Conservation (phyloP, 129 eudicot species). For the Kitagawia praeruptora region DNA sequence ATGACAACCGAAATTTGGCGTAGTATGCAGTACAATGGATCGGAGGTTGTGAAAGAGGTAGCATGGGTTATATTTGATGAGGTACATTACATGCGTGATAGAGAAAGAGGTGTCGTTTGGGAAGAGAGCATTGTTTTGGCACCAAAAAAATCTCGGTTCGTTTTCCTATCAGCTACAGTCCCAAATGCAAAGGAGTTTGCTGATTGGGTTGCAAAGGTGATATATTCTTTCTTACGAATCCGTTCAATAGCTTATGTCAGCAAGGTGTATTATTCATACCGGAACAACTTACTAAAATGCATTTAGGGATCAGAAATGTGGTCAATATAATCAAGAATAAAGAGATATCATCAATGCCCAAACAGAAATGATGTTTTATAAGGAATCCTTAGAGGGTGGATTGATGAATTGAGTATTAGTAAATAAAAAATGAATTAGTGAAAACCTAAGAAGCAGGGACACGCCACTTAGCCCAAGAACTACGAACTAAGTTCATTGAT, state of each 20-base stretch:
- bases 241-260: neutral
- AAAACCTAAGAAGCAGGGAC: neutral
- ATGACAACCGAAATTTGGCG: conserved; percentile 99
- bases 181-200: conserved; percentile 99
- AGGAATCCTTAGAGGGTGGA: neutral
- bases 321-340: neutral
- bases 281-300: neutral
- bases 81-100: conserved; percentile 98
- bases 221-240: neutral
- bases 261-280: neutral
- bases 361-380: neutral
- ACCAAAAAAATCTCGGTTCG: conserved; percentile 87
- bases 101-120: conserved; percentile 99
- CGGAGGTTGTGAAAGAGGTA: conserved; percentile 86
- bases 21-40: conserved; percentile 98
- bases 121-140: conserved; percentile 99
- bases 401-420: neutral
- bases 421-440: neutral
- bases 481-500: no score
- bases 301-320: neutral
- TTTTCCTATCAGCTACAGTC: conserved; percentile 91
- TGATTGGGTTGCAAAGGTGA: conserved; percentile 99
- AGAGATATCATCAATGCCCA: neutral
- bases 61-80: conserved; percentile 98
- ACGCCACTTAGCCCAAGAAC: no score